Evolutionary conservation across 768 basidiomycete genomes (phyloP), one percentile per base, ranked within the genome.

Genomic region (Kwoniella dendrophila): DNA sequence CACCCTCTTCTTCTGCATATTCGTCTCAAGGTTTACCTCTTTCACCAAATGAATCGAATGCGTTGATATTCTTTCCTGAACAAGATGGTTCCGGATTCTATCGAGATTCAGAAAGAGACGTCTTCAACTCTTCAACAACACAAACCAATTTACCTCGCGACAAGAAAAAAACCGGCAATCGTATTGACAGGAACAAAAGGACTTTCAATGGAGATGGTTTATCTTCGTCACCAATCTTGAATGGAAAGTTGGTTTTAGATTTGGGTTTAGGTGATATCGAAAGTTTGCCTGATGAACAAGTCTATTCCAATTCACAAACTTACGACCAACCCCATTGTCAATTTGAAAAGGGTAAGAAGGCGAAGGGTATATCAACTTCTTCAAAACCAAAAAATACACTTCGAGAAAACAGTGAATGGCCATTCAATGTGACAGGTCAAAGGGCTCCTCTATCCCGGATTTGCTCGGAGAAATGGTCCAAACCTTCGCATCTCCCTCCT

Each of bases 1-100:
- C 48, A 12, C n/a, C n/a, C 26, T 33, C 48, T 26, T 50, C 48
- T 12, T 26, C 22, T 14, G 8, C 54, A n/a, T n/a, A n/a, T n/a
- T n/a, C n/a, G n/a, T n/a, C n/a, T n/a, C n/a, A n/a, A n/a, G n/a
- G n/a, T n/a, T n/a, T n/a, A 34, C 22, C 30, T 33, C 16, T 34
- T 4, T 22, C 36, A n/a, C 29, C 32, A 29, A 51, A 1, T 22
- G 24, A 6, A 24, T 2, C 20, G 11, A 44, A 24, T 24, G 30
- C 11, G 6, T 27, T 53, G 34, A 38, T 53, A 36, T 53, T 53
- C 52, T 53, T 53, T 36, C 52, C 52, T 36, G 40, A 45, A 4
- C 54, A 22, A 2, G n/a, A 36, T 18, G 26, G 7, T 14, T 38
- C 30, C 8, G 24, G 11, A 14, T 16, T 6, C 22, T 12, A 29